These are phyloP conservation scores for Carnegiea gigantea DNA, from an alignment of 179 eudicot genomes.

Conservation along the genomic window DNA sequence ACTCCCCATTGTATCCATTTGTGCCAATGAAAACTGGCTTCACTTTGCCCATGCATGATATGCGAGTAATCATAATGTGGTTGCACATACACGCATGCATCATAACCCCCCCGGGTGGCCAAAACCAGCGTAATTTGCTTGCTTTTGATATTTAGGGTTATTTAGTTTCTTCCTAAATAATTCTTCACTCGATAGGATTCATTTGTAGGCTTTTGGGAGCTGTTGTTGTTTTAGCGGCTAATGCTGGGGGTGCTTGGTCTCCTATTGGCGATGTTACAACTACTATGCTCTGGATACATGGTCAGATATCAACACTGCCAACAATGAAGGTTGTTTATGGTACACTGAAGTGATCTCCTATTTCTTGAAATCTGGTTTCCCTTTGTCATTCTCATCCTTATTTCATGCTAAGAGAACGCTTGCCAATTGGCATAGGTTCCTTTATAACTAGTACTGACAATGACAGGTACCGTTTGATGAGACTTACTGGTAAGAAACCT, in stretches of 20 bases:
- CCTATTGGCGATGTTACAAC: slow-evolving; percentile 99
- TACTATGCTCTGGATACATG: slow-evolving; percentile 98
- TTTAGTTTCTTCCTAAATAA: slow-evolving; percentile 8
- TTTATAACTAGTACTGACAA: neutral
- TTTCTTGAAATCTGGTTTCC: slow-evolving; percentile 11
- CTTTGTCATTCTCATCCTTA: too few relatives aligned
- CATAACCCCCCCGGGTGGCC: too few relatives aligned
- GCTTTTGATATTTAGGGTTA: neutral
- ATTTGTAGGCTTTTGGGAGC: slow-evolving; percentile 83
- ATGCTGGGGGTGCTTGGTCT: slow-evolving; percentile 99
- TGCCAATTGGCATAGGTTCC: neutral
- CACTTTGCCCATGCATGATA: too few relatives aligned
- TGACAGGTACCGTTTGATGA: neutral
- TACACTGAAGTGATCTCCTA: slow-evolving; percentile 7
- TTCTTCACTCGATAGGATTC: slow-evolving; percentile 15
- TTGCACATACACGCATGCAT: neutral
- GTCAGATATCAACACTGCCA: slow-evolving; percentile 87
- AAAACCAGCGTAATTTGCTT: neutral
- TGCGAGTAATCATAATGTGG: neutral
- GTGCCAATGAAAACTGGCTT: too few relatives aligned
- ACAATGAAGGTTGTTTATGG: slow-evolving; percentile 72
- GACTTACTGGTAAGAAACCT: neutral
- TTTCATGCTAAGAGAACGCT: neutral
- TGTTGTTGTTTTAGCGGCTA: slow-evolving; percentile 94
- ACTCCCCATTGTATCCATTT: too few relatives aligned